These are phyloP conservation scores for Termitomyces sp. DNA, from an alignment of 768 basidiomycete genomes.

Conservation along the genomic window DNA sequence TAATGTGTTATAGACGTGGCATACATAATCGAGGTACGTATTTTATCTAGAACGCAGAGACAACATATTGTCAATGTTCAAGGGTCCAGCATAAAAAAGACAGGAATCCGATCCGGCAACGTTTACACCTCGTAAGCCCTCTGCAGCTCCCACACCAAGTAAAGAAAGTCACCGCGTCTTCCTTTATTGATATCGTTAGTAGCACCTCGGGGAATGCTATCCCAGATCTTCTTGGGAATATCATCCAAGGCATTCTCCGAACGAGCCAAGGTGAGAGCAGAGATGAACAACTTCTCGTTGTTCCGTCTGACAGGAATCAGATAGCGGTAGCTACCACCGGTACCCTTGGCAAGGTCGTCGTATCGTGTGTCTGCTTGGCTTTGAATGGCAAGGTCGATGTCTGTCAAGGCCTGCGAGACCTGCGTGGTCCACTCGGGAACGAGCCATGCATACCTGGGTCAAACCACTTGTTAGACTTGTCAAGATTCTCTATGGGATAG, in stretches of 20 bases:
- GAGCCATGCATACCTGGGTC: constrained; percentile 4
- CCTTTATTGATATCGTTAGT: neutral
- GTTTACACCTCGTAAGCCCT: neutral
- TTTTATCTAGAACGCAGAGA: neutral
- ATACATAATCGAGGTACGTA: neutral
- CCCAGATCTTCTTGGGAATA: neutral
- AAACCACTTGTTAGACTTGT: neutral
- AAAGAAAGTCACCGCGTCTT: neutral
- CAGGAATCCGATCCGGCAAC: too few species aligned
- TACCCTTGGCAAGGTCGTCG: constrained; percentile 2
- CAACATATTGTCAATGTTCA: neutral
- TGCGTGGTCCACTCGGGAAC: constrained; percentile 1
- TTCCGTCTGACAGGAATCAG: neutral
- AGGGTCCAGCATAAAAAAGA: neutral
- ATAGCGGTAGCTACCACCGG: neutral
- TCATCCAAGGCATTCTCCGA: neutral
- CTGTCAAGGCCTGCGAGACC: neutral
- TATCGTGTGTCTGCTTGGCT: neutral
- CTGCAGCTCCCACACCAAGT: neutral
- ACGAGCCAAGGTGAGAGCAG: neutral
- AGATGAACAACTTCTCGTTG: neutral
- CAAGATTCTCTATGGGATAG: neutral
- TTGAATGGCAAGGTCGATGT: constrained; percentile 2
- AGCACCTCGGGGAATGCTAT: neutral
- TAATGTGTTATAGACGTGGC: neutral